Conservation (phyloP, 495 filamentous ascomycete genomes). For the Penicillium fimorum region DNA sequence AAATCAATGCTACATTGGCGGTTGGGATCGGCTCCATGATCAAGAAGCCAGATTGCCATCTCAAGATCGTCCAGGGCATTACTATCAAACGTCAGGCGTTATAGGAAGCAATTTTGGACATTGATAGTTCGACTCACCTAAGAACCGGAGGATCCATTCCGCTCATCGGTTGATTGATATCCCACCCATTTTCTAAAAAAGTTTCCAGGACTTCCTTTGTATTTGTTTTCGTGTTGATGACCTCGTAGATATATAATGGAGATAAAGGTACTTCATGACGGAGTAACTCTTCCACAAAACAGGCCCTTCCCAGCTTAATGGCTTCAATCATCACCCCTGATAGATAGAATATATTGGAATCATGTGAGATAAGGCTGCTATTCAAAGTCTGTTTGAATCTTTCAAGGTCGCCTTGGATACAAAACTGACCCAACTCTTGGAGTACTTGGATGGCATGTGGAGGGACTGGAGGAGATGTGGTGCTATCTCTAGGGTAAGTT, state of each 20-base stretch:
- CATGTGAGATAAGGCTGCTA: background rate
- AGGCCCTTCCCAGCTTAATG: too few relatives aligned
- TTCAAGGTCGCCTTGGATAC: background rate
- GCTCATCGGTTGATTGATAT: conserved; percentile 23
- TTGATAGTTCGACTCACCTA: conserved; percentile 11
- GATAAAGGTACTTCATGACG: background rate
- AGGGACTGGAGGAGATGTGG: background rate
- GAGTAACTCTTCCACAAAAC: background rate
- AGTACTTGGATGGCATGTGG: background rate
- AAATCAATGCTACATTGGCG: conserved; percentile 18
- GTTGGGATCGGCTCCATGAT: conserved; percentile 25
- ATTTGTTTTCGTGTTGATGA: background rate
- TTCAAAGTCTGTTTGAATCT: background rate
- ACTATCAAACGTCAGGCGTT: conserved; percentile 1
- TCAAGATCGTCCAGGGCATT: conserved; percentile 21
- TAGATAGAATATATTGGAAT: background rate
- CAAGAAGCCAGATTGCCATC: conserved; percentile 25
- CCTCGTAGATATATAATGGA: background rate
- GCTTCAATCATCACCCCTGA: background rate
- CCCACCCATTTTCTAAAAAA: conserved; percentile 15
- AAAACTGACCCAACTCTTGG: background rate
- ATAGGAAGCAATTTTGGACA: background rate
- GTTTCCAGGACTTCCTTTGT: conserved; percentile 12
- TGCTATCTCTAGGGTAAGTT: background rate
- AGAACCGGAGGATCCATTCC: conserved; percentile 18